Conservation (phyloP, 129 eudicot genomes). For the Saposhnikovia divaricata region DNA sequence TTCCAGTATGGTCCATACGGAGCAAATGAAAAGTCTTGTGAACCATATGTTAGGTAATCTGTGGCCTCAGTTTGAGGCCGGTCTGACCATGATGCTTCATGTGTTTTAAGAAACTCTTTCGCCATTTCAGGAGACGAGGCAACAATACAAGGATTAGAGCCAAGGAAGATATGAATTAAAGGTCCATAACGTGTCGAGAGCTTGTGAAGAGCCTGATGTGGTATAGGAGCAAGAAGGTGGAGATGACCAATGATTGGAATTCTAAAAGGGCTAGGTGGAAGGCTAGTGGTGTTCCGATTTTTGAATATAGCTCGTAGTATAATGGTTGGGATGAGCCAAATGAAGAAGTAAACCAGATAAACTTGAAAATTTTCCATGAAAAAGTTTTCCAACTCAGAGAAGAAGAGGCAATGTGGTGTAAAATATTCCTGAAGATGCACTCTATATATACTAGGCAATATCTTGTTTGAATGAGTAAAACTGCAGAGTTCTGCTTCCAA, state of each 20-base stretch:
- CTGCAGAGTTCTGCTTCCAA: background rate
- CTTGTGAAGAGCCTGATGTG: slow-evolving; percentile 56
- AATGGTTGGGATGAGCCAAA: background rate
- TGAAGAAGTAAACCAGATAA: background rate
- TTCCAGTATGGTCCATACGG: slow-evolving; percentile 70
- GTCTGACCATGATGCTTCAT: slow-evolving; percentile 38
- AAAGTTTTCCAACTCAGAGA: background rate
- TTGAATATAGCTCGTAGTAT: slow-evolving; percentile 13
- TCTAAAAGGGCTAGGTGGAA: slow-evolving; percentile 46
- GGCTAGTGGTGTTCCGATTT: slow-evolving; percentile 16
- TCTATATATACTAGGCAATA: background rate
- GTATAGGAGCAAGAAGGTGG: slow-evolving; percentile 52
- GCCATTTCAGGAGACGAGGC: slow-evolving; percentile 64
- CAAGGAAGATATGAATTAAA: slow-evolving; percentile 35
- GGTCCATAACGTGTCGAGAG: slow-evolving; percentile 44
- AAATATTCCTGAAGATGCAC: background rate
- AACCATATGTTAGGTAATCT: slow-evolving; percentile 52
- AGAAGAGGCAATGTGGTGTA: background rate
- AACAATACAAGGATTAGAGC: slow-evolving; percentile 48
- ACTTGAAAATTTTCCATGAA: background rate
- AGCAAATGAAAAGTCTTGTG: slow-evolving; percentile 59
- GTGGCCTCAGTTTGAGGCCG: slow-evolving; percentile 36
- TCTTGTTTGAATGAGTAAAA: background rate
- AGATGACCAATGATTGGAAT: slow-evolving; percentile 63
- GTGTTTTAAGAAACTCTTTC: slow-evolving; percentile 47